Conservation (phyloP, 768 basidiomycete species). For the Rhodosporidiobolus sp. region DNA sequence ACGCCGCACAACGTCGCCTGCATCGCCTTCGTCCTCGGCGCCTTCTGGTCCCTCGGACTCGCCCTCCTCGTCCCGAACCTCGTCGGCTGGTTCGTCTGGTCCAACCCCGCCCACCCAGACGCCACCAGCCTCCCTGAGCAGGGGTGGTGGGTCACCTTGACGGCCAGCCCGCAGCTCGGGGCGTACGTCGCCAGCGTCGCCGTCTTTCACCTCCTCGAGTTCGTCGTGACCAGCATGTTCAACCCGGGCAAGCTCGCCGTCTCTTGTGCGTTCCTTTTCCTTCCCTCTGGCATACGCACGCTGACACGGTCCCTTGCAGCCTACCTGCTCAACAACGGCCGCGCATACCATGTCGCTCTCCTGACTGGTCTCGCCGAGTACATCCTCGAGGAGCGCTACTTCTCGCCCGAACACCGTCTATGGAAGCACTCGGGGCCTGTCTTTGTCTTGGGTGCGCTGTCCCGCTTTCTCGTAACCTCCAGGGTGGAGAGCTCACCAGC, state of each 20-base stretch:
- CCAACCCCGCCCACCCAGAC: background rate
- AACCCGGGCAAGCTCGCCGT: slow-evolving; percentile 87
- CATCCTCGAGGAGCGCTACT: slow-evolving; percentile 53
- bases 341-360: slow-evolving; percentile 80
- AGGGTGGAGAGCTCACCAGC: background rate
- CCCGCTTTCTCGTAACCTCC: too few relatives aligned
- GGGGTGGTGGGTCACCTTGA: slow-evolving; percentile 44
- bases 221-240: slow-evolving; percentile 92
- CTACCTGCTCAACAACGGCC: slow-evolving; percentile 86
- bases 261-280: slow-evolving; percentile 68
- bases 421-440: slow-evolving; percentile 36
- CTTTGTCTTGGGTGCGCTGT: slow-evolving; percentile 30
- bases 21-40: slow-evolving; percentile 84
- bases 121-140: background rate
- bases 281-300: slow-evolving; percentile 8
- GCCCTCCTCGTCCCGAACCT: slow-evolving; percentile 45
- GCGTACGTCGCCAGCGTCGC: slow-evolving; percentile 81
- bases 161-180: slow-evolving; percentile 66
- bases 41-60: slow-evolving; percentile 60
- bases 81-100: slow-evolving; percentile 21
- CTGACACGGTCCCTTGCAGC: slow-evolving; percentile 56
- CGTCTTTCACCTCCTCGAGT: slow-evolving; percentile 89
- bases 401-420: slow-evolving; percentile 23
- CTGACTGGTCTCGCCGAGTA: slow-evolving; percentile 74
- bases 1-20: slow-evolving; percentile 74